Conservation (phyloP, 140 eudicot species). For the Oenanthe javanica region DNA sequence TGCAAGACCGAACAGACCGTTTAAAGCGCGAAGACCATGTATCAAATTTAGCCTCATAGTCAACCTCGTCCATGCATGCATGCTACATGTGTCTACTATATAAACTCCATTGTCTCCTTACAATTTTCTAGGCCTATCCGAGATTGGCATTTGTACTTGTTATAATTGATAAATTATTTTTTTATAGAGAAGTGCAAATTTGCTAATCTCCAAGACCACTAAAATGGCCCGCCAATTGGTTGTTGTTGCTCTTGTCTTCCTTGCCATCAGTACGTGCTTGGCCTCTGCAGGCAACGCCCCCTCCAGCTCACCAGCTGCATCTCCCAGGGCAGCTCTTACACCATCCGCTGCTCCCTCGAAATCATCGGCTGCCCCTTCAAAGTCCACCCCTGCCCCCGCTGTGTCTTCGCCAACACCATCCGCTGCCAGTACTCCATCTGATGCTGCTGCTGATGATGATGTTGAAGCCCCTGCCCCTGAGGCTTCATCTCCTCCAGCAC, state of each 20-base stretch:
- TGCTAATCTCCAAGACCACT: not conserved
- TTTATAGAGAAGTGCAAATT: conserved; percentile 1
- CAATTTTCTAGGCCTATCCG: not conserved
- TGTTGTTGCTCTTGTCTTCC: conserved; percentile 27
- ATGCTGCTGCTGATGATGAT: not conserved
- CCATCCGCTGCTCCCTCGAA: not conserved
- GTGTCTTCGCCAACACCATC: conserved; percentile 10
- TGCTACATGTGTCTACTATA: not conserved
- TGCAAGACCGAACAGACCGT: not conserved
- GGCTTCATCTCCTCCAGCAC: conserved; percentile 41
- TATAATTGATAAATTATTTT: not conserved
- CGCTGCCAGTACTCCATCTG: not conserved
- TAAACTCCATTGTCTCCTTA: not conserved
- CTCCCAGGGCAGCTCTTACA: conserved; percentile 3
- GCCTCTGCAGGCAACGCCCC: conserved; percentile 29
- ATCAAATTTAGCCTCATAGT: not conserved
- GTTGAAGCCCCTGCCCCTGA: conserved; percentile 11
- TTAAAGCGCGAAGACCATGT: not conserved
- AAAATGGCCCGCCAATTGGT: conserved; percentile 47
- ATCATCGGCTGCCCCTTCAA: conserved; percentile 1
- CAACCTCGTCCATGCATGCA: not conserved
- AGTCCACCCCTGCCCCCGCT: conserved; percentile 9
- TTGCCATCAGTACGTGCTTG: conserved; percentile 27
- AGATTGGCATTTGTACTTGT: not conserved
- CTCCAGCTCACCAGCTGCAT: conserved; percentile 18